Base-by-base conservation (phyloP, 495 filamentous ascomycete genomes). In the Neurospora terricola region DNA sequence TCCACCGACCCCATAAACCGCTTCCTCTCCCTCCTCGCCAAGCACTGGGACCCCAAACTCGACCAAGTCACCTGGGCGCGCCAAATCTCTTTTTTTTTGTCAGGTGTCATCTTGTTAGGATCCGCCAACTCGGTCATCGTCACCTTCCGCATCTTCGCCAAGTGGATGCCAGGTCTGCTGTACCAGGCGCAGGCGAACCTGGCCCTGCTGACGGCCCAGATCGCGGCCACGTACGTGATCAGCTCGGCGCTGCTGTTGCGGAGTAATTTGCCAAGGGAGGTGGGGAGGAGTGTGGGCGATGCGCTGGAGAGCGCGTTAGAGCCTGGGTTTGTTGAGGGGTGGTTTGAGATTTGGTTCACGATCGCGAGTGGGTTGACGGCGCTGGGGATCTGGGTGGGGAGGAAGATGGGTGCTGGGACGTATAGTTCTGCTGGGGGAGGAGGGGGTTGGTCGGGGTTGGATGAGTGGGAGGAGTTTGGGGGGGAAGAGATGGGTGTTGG, bases 271-370 rank as follows among this genome's bases (percentile, higher is more conserved):
- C 93, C 93, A 0, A 82, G 81, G 38, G 89, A 92, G 75, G 90
- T 94, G 75, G 88, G 92, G 21, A 86, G 87, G 39, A 90, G 90
- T 5, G 91, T 94, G 5, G 87, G 87, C 5, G 91, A 91, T 72
- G 91, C 89, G n/a, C 82, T 95, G 39, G 88, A 88, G 38, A 90
- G 89, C 39, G 90, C 90, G 11, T 83, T 94, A 10, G 89, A 92
- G 77, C 87, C 88, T 9, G 81, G 78, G 3, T 93, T 94, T 74
- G 91, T 92, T n/a, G 93, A 94, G 75, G 81, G 88, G n/a, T 95
- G 92, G 93, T 96, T 95, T 78, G 93, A 94, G 77, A 88, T 87
- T 30, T 92, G 92, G 90, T 96, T 95, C 76, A 79, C 94, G 36
- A 75, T 87, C 4, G 89, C 89, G 8, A 90, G 88, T 69, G 83